Percentiles rank a stretch among this genome's conserved stretches.
Evolutionary conservation across 768 basidiomycete species (phyloP).

Genomic region (Lepiota brunneoincarnata): DNA sequence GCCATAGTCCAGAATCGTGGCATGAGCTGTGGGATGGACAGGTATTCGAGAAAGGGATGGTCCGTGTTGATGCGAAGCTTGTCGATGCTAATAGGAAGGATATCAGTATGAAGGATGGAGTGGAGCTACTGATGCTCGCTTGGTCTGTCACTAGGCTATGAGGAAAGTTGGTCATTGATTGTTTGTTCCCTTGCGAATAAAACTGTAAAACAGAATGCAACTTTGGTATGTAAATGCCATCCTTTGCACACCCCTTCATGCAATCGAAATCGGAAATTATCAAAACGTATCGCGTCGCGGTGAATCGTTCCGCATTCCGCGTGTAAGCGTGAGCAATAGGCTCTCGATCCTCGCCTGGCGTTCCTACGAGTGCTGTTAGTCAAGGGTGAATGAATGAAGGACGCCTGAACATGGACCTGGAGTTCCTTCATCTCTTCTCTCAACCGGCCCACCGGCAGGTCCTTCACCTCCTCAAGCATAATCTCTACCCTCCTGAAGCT

Average conservation of each 20-base stretch:
- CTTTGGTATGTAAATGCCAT: too few species aligned
- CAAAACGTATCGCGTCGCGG: not conserved
- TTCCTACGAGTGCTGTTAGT: slow-evolving; percentile 39
- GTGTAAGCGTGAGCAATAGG: slow-evolving; percentile 64
- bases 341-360: slow-evolving; percentile 79
- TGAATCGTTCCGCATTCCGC: slow-evolving; percentile 56
- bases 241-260: too few species aligned
- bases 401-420: slow-evolving; percentile 44
- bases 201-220: too few species aligned
- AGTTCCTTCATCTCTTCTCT: slow-evolving; percentile 84
- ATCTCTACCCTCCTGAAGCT: slow-evolving; percentile 55
- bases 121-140: not conserved
- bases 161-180: not conserved
- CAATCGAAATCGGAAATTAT: not conserved
- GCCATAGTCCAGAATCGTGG: slow-evolving; percentile 14
- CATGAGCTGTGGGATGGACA: slow-evolving; percentile 11
- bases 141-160: slow-evolving; percentile 6
- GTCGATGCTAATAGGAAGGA: not conserved
- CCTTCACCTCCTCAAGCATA: slow-evolving; percentile 59
- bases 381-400: not conserved
- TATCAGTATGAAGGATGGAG: not conserved
- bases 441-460: slow-evolving; percentile 61
- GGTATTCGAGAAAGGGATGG: slow-evolving; percentile 12
- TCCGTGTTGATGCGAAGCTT: slow-evolving; percentile 8
- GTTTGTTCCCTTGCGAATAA: not conserved